Percentiles rank a stretch among this genome's conserved stretches.
Evolutionary conservation across 2,329 filamentous ascomycete species (phyloP).

Genomic region (Fusarium armeniacum): DNA sequence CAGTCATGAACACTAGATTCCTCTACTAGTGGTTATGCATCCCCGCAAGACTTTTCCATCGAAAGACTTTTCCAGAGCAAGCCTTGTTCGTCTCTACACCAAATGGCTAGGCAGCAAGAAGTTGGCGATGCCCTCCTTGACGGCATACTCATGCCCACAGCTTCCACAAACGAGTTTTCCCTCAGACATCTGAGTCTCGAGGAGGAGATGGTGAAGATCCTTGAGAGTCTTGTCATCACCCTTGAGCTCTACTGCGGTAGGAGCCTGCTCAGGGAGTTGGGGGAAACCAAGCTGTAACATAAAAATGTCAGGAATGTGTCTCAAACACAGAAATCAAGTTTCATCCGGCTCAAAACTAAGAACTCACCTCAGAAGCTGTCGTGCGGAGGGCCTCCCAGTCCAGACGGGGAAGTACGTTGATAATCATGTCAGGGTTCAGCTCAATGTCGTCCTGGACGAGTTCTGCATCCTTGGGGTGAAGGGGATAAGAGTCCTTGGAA

Average conservation of each 20-base stretch:
- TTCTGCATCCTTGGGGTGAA: slow-evolving; percentile 93
- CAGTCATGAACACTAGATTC: slow-evolving; percentile 12
- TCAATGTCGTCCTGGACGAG: slow-evolving; percentile 89
- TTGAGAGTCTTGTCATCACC: slow-evolving; percentile 77
- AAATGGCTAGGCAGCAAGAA: slow-evolving; percentile 94
- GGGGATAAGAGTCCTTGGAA: slow-evolving; percentile 82
- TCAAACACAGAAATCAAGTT: slow-evolving; percentile 6
- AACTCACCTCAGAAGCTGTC: slow-evolving; percentile 80
- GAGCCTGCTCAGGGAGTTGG: slow-evolving; percentile 74
- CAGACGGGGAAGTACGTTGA: slow-evolving; percentile 86
- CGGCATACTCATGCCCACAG: slow-evolving; percentile 93
- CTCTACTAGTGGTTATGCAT: slow-evolving; percentile 9
- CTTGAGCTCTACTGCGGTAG: slow-evolving; percentile 72
- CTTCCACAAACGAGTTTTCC: slow-evolving; percentile 91
- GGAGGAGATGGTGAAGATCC: slow-evolving; percentile 83
- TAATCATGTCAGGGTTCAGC: slow-evolving; percentile 82
- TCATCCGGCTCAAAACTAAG: background rate
- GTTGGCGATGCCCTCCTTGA: slow-evolving; percentile 97
- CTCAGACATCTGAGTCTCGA: slow-evolving; percentile 91
- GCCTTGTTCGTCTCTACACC: slow-evolving; percentile 62
- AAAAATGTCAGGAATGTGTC: slow-evolving; percentile 24
- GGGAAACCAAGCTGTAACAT: slow-evolving; percentile 80
- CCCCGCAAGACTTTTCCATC: background rate
- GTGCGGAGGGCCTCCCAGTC: slow-evolving; percentile 87
- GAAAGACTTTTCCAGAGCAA: background rate